These are phyloP conservation scores for Areca catechu DNA, from an alignment of 176 grass and related monocot species.

Conservation along the genomic window DNA sequence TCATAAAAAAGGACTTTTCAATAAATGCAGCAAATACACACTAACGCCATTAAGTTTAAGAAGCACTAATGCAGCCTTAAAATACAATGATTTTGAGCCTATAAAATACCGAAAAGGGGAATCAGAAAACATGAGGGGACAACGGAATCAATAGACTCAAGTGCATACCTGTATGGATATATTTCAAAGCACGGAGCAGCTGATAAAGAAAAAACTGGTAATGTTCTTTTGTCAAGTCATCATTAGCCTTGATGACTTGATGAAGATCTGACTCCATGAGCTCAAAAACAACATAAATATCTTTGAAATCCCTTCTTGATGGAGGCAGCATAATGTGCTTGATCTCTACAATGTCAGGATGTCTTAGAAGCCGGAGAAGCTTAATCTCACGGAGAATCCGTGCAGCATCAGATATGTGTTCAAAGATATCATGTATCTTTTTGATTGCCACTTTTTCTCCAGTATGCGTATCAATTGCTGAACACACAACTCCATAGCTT, in stretches of 20 bases:
- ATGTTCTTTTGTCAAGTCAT: slow-evolving; percentile 93
- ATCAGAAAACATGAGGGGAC: no score
- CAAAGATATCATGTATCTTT: slow-evolving; percentile 85
- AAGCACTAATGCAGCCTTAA: no score
- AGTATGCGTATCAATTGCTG: slow-evolving; percentile 77
- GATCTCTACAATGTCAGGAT: slow-evolving; percentile 94
- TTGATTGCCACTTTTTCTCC: slow-evolving; percentile 93
- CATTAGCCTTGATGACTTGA: slow-evolving; percentile 97
- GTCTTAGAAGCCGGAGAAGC: slow-evolving; percentile 66
- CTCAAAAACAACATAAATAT: slow-evolving; percentile 92
- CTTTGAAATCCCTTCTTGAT: slow-evolving; percentile 73
- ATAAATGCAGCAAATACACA: no score
- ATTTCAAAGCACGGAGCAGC: slow-evolving; percentile 88
- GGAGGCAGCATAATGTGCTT: slow-evolving; percentile 89
- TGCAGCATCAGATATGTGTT: slow-evolving; percentile 74
- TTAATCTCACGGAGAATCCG: slow-evolving; percentile 94
- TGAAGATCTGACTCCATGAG: slow-evolving; percentile 95
- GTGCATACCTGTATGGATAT: slow-evolving; percentile 79
- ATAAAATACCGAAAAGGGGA: no score
- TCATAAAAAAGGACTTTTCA: no score
- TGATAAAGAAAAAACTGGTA: slow-evolving; percentile 92
- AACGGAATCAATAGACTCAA: no score
- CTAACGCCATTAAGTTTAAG: no score
- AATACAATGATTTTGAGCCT: no score
- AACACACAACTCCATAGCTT: slow-evolving; percentile 87